phyloP scores from a whole-genome alignment of 768 basidiomycete genomes.

The Hortiboletus campestris region DNA sequence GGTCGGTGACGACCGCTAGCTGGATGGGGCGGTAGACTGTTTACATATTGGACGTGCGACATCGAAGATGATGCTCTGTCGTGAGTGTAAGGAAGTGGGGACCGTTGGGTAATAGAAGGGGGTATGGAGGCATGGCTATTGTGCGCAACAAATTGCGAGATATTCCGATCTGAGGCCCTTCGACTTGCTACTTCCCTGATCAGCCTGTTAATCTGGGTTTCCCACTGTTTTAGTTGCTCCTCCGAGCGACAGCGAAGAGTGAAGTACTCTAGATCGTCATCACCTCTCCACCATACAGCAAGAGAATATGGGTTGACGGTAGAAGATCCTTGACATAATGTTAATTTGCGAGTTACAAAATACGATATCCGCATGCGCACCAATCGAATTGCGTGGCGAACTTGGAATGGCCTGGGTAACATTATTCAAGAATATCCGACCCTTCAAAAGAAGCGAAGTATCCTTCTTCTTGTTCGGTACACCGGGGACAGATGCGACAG shows the following conservation, averaged over 20 bases:
- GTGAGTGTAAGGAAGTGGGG: conserved; percentile 35
- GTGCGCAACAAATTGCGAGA: conserved; percentile 48
- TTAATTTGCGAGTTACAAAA: conserved; percentile 1
- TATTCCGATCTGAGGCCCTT: conserved; percentile 62
- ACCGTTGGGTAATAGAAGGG: conserved; percentile 33
- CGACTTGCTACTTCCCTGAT: conserved; percentile 76
- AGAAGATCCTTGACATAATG: conserved; percentile 39
- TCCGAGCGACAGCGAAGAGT: conserved; percentile 90
- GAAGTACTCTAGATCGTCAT: conserved; percentile 91
- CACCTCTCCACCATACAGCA: conserved; percentile 92
- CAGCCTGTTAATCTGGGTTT: conserved; percentile 81
- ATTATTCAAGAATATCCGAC: conserved; percentile 95
- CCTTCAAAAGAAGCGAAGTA: conserved; percentile 86
- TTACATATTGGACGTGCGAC: conserved; percentile 30
- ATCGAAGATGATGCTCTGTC: conserved; percentile 37
- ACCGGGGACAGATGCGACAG: conserved; percentile 46
- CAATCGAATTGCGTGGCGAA: conserved; percentile 53
- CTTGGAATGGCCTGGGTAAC: conserved; percentile 77
- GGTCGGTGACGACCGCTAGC: conserved; percentile 35
- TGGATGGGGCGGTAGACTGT: conserved; percentile 33
- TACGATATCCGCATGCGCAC: conserved; percentile 42
- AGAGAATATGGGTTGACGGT: conserved; percentile 68
- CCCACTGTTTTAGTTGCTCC: conserved; percentile 93
- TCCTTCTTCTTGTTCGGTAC: conserved; percentile 68
- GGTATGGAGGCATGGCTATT: conserved; percentile 43